Evolutionary conservation across 2,329 filamentous ascomycete genomes (phyloP), one percentile per base, ranked within the genome.

Genomic region (Sphaerostilbella broomeana): DNA sequence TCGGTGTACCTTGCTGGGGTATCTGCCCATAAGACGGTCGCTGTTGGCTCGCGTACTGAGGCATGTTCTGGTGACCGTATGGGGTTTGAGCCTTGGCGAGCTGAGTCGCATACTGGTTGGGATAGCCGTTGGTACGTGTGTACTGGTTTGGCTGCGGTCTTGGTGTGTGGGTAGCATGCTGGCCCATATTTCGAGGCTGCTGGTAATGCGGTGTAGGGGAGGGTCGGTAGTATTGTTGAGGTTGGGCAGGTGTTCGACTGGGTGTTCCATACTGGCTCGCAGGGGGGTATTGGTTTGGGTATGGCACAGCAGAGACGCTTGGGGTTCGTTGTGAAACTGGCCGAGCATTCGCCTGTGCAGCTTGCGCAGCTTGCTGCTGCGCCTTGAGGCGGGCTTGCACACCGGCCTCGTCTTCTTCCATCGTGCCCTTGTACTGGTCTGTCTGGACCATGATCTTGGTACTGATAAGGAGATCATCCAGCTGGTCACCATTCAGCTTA

Each of bases 381-480:
- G 66, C 64, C 37, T 66, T 58, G 22, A 69, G 52, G 27, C 73
- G 68, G 30, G 70, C 68, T 29, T 76, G 73, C 21, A 72, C 58
- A 27, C 73, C 75, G 26, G 71, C 71, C 48, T 87, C 83, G 50
- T 94, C 87, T 51, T 90, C 86, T 51, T 94, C 87, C 77, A 94
- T 81, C 4, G 83, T 77, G 4, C 88, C 88, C 47, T 75, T 76
- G 58, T 85, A 85, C 52, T 87, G 79, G 36, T 82, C 79, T 6
- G 74, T 79, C 44, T 84, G 77, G 32, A 94, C 69, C 43, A 86
- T 65, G 15, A 95, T 74, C 56, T 79, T 86, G 31, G 79, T 86
- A 63, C 82, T 90, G 55, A 94, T 83, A 46, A 86, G 81, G 33
- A 95, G 68, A 42, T 88, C 84, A 20, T 81, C 82, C n/a, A 94